Percentiles rank a stretch among this genome's conserved stretches.
phyloP scores from a whole-genome alignment of 2,329 filamentous ascomycete species.

The Chrysosporium queenslandicum region DNA sequence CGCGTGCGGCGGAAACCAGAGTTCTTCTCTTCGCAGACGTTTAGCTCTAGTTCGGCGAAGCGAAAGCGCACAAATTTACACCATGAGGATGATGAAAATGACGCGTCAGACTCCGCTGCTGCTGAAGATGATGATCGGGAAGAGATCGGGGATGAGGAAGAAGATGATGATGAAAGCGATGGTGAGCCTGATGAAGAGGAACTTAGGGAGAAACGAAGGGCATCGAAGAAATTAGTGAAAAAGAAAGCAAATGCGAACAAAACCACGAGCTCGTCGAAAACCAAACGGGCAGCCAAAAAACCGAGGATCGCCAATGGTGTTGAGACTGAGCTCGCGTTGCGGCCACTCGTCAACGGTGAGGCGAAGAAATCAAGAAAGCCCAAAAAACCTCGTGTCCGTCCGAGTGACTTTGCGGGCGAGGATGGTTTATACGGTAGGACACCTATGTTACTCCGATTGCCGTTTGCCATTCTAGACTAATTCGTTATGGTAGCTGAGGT shows the following conservation, averaged over 20 bases:
- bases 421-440: constrained; percentile 48
- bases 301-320: constrained; percentile 44
- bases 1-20: constrained; percentile 36
- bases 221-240: constrained; percentile 37
- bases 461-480: constrained; percentile 20
- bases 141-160: constrained; percentile 25
- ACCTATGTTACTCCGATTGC: not conserved
- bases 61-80: constrained; percentile 41
- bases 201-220: constrained; percentile 22
- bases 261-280: constrained; percentile 28
- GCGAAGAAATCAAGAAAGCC: constrained; percentile 36
- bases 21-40: constrained; percentile 31
- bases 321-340: constrained; percentile 44
- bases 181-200: constrained; percentile 27
- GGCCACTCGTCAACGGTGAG: constrained; percentile 41
- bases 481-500: constrained; percentile 42
- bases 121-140: constrained; percentile 31
- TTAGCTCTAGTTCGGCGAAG: constrained; percentile 28
- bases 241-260: constrained; percentile 41
- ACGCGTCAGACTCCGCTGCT: constrained; percentile 25
- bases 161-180: constrained; percentile 18
- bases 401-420: constrained; percentile 43
- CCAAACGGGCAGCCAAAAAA: constrained; percentile 42
- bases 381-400: constrained; percentile 43
- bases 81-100: constrained; percentile 29